Evolutionary conservation across 2,329 filamentous ascomycete species (phyloP), one percentile per base, ranked within the genome.

Genomic region (Botryotinia narcissicola): DNA sequence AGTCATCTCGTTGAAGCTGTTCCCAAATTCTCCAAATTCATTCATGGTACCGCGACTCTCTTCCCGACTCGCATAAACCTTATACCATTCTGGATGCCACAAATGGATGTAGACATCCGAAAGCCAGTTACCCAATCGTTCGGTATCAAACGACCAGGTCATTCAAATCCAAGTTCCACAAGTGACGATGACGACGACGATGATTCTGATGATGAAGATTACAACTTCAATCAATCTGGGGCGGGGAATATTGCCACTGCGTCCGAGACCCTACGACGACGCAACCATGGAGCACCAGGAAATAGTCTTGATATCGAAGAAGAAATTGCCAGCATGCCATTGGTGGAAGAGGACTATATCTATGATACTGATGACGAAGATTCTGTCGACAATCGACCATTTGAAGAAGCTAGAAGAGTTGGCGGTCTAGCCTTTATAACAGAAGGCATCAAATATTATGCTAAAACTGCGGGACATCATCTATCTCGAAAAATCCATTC

Each of bases 1-100:
- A 97, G 94, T 75, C 96, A 99, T 84, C 87, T 99, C 25, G 96
- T 99, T 3, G 96, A 99, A 84, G 95, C 96, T n/a, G 95, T 99
- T 3, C 96, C 96, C 75, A 99, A 99, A 81, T 99, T 98, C 83
- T 98, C 94, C 80, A 99, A 99, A 84, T 99, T 98, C 82, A 98
- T 99, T 74, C 96, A 99, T 82, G 96, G 96, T 74, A 94, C 92
- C 2, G 95, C 95, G 16, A 93, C 90, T 18, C 84, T 99, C 63
- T 97, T 98, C 82, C 95, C 95, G 0, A 88, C 91, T 62, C 90
- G 92, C 72, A 99, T 99, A 82, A 86, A 98, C 66, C 87, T 99
- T 20, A 86, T 99, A 9, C 96, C 96, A 0, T 99, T 93, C 86
- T 99, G 96, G 96, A 93, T 95, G 86, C 96, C 96, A 1, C 96